Conservation (phyloP, 768 basidiomycete genomes). For the Tylopilus plumbeoviolaceoides region DNA sequence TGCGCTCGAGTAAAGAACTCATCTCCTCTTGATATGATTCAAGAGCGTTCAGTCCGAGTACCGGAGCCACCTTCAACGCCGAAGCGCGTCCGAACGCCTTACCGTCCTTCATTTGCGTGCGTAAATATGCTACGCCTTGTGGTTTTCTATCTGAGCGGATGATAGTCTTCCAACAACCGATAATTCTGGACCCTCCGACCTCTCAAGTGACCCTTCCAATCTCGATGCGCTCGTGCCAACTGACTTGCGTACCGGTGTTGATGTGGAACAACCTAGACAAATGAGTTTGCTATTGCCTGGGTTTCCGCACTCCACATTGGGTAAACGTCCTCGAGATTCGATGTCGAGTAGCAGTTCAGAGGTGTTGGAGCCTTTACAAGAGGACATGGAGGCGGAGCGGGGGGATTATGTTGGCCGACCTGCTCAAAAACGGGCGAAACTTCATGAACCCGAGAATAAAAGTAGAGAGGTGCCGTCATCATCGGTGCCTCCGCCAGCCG, state of each 20-base stretch:
- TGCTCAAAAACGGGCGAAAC: conserved; percentile 50
- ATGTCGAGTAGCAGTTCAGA: conserved; percentile 40
- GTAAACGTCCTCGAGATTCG: conserved; percentile 63
- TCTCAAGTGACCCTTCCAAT: conserved; percentile 20
- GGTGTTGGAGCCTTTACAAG: conserved; percentile 40
- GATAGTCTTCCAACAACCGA: conserved; percentile 20
- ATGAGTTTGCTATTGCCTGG: conserved; percentile 30
- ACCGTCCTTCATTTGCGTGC: conserved; percentile 23
- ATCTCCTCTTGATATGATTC: conserved; percentile 6
- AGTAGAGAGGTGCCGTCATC: conserved; percentile 11
- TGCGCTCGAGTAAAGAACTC: conserved; percentile 18
- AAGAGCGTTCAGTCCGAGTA: conserved; percentile 19
- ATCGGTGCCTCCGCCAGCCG: conserved; percentile 12
- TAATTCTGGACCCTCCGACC: conserved; percentile 15
- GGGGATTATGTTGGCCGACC: conserved; percentile 40
- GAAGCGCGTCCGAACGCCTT: conserved; percentile 32
- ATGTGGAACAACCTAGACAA: conserved; percentile 12
- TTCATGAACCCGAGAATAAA: conserved; percentile 26
- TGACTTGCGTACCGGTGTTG: conserved; percentile 6
- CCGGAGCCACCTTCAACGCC: conserved; percentile 32
- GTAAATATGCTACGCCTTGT: conserved; percentile 4
- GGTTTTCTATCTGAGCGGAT: conserved; percentile 11
- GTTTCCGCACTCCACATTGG: conserved; percentile 46
- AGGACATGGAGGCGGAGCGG: conserved; percentile 37
- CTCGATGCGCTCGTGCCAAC: conserved; percentile 12